phyloP scores from a whole-genome alignment of 1,284 basidiomycete species.

The Leccinum pallidistipes region DNA sequence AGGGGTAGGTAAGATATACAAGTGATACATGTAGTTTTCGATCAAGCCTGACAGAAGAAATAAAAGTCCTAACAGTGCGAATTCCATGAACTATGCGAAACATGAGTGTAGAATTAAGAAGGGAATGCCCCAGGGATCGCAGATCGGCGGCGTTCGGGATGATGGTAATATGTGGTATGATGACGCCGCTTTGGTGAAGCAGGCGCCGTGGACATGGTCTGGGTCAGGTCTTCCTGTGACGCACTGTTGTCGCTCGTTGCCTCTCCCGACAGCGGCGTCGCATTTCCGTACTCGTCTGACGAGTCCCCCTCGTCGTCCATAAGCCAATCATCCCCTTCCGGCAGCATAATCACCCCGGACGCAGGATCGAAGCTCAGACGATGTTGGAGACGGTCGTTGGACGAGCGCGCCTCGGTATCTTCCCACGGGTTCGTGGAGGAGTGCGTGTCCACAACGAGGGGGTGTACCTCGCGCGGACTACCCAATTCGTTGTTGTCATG shows the following conservation, averaged over 20 bases:
- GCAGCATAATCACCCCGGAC: conserved; percentile 82
- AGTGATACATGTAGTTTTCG: not conserved
- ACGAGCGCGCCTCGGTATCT: conserved; percentile 35
- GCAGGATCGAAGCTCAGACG: conserved; percentile 76
- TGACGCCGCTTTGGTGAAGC: conserved; percentile 33
- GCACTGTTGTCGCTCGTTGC: conserved; percentile 3
- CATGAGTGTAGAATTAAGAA: conserved; percentile 11
- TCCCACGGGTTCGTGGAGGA: conserved; percentile 54
- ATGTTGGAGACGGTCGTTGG: conserved; percentile 42
- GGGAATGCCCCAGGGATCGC: conserved; percentile 31
- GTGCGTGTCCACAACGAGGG: conserved; percentile 19
- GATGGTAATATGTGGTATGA: conserved; percentile 34
- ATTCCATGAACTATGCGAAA: not conserved
- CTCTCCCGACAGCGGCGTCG: conserved; percentile 24
- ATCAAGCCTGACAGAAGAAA: not conserved
- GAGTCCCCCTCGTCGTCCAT: conserved; percentile 41
- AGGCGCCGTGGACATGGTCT: conserved; percentile 4
- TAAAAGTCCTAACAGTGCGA: not conserved
- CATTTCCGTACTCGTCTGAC: conserved; percentile 32
- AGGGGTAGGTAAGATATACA: not conserved
- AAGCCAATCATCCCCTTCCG: conserved; percentile 75
- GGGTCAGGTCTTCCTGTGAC: conserved; percentile 28
- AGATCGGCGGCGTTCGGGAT: conserved; percentile 32
- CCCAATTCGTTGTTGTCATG: conserved; percentile 4
- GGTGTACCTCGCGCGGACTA: conserved; percentile 12